Evolutionary conservation across 2,329 filamentous ascomycete species (phyloP), one percentile per base, ranked within the genome.

Genomic region (Aureobasidium sp.): DNA sequence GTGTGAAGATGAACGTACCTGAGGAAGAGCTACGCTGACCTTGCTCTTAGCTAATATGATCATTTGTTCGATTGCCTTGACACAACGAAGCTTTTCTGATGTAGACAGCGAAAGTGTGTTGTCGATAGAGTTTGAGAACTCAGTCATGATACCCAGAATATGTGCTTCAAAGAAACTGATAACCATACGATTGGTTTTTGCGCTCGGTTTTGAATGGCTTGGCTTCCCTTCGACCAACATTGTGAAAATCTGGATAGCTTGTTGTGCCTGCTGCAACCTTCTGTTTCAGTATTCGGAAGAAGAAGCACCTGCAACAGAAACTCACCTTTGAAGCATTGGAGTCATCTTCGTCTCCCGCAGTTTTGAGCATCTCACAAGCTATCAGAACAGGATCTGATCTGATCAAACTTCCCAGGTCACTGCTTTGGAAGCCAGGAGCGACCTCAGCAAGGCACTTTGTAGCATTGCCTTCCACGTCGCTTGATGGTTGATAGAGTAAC

Each of bases 11-110:
- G 56, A 14, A 74, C 80, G 67, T 74, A 91, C 89, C 78, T 97
- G 93, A 24, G 94, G 93, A 44, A 96, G 80, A 54, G 90, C 94
- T 67, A 88, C 85, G 64, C 85, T 87, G 35, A 92, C 85, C 69
- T 89, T 86, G 2, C 81, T 80, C 68, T 85, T 87, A 48, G 90
- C 89, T 53, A 95, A 79, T 60, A 80, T 84, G 54, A 97, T 88
- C 83, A 99, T 89, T 71, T 96, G 90, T 67, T 91, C 89, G 70
- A 99, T 88, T 5, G 90, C 92, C 65, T 84, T 84, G 9, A 99
- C 84, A 67, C 87, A 91, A 63, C 88, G 83, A 61, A 84, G 84
- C 68, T 91, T 90, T 70, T 97, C 91, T 27, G 44, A 64, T 56
- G 9, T 63, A 62, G 37, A 68, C 50, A 29, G 60, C 45, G 17